Base-by-base conservation (phyloP, 768 basidiomycete species). In the Psilocybe tampanensis region DNA sequence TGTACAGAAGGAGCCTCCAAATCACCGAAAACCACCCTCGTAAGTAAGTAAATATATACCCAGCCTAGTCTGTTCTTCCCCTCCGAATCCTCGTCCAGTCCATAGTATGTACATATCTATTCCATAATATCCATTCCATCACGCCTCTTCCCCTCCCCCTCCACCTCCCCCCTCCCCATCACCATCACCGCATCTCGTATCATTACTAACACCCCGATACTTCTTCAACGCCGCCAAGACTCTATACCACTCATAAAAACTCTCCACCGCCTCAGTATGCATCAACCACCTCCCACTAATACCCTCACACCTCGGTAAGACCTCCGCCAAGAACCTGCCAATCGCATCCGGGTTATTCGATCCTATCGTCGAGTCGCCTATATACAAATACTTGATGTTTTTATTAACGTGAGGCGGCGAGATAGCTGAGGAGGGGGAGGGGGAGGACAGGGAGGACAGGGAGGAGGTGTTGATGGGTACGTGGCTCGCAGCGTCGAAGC, bases 351-450 rank as follows among this genome's bases (percentile, higher is more conserved):
- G 12, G 11, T 24, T 18, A 19, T 42, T 51, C 7, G 17, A 19
- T 11, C 39, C 49, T 13, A 26, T 8, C 47, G 2, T 47, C 17
- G 47, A 54, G 15, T 59, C 41, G 8, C 61, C 58, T 9, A 62
- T 51, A 23, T 44, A 56, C 3, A 62, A 50, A 47, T 59, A 59
- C 3, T 36, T 53, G 26, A 62, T 54, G 15, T 55, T 54, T 13
- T 24, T 22, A 23, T 62, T 62, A 0, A 51, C 26, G 43, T 52
- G 47, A 13, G 15, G 47, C 9, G 19, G 23, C 18, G 51, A 17
- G 26, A 60, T 53, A 17, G 18, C 19, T 13, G 34, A n/a, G 9
- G 11, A 4, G 13, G 24, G 22, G 17, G n/a, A n/a, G n/a, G n/a
- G n/a, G n/a, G n/a, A n/a, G n/a, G n/a, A n/a, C n/a, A n/a, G n/a